phyloP scores from a whole-genome alignment of 192 early-diverging fungal genomes.

The Backusella morwellensis region DNA sequence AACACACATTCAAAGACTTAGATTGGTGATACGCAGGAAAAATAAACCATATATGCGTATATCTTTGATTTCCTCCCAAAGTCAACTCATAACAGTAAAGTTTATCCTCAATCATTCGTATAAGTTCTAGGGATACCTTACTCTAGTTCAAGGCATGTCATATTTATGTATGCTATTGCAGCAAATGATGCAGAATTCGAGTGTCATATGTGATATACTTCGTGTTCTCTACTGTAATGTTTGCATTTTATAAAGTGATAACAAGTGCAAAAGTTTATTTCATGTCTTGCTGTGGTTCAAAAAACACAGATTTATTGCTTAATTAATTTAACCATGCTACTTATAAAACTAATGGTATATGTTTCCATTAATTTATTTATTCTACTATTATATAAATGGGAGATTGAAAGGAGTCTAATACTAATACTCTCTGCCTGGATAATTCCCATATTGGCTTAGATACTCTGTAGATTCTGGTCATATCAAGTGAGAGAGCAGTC shows the following conservation, averaged over 20 bases:
- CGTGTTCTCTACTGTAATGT: slow-evolving; percentile 5
- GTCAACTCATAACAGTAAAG: too few relatives aligned
- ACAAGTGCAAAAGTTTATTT: neutral
- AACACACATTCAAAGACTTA: too few relatives aligned
- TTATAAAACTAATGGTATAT: neutral
- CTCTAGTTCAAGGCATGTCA: too few relatives aligned
- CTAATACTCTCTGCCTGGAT: neutral
- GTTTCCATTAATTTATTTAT: neutral
- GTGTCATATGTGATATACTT: neutral
- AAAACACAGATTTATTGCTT: neutral
- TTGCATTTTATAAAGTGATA: slow-evolving; percentile 6
- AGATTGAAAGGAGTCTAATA: neutral
- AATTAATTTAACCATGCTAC: neutral
- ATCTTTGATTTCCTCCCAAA: too few relatives aligned
- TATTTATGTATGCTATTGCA: too few relatives aligned
- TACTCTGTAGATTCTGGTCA: neutral
- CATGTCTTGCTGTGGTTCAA: too few relatives aligned
- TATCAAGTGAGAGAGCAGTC: neutral
- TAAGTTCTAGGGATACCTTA: too few relatives aligned
- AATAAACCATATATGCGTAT: too few relatives aligned
- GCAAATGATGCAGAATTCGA: too few relatives aligned
- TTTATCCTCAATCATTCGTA: too few relatives aligned
- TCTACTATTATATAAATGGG: neutral
- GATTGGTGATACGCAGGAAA: too few relatives aligned
- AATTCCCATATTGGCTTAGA: neutral